Evolutionary conservation across 2,329 filamentous ascomycete genomes (phyloP), one percentile per base, ranked within the genome.

Genomic region (Chlorencoelia australis): DNA sequence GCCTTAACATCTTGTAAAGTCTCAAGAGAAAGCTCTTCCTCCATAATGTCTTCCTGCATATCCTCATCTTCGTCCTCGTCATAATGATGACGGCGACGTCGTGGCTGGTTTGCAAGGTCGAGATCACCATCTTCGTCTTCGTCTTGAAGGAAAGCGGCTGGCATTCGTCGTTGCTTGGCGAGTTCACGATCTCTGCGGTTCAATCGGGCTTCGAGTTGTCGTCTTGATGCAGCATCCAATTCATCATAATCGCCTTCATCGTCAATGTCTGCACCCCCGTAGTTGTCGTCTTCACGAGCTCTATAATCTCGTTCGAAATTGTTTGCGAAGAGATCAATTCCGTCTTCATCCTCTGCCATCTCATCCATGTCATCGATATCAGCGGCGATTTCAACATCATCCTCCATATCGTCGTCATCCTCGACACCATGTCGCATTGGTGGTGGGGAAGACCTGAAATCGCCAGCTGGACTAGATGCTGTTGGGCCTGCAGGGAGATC

Each of bases 41-140:
- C 84, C 83, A 96, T 89, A 46, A 94, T 87, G 54, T 95, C 86
- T 31, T 82, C 84, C 40, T 80, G 84, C 77, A 94, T 87, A 43
- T 88, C 82, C 48, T 94, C 88, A 47, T 95, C 88, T 9, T 81
- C 79, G 26, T 94, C 87, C 61, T 98, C 93, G 47, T 98, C 91
- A 55, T 96, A 98, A 50, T 82, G 76, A 60, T 91, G 84, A 49
- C 91, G 78, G 35, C 85, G 79, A 47, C 89, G 78, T 37, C 88
- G 79, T 15, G 84, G 86, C 59, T 94, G 87, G 17, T 80, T 77
- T 15, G 86, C 86, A 15, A 96, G 69, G 55, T 96, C 88, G 43
- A 88, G 69, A 39, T 91, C 75, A 33, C 76, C 82, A 47, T 91
- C 87, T 3, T 91, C 86, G 42, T 89, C 86, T 20, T 55, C 89